Conservation (phyloP, 1,284 basidiomycete species). For the Ceratobasidium sp. region DNA sequence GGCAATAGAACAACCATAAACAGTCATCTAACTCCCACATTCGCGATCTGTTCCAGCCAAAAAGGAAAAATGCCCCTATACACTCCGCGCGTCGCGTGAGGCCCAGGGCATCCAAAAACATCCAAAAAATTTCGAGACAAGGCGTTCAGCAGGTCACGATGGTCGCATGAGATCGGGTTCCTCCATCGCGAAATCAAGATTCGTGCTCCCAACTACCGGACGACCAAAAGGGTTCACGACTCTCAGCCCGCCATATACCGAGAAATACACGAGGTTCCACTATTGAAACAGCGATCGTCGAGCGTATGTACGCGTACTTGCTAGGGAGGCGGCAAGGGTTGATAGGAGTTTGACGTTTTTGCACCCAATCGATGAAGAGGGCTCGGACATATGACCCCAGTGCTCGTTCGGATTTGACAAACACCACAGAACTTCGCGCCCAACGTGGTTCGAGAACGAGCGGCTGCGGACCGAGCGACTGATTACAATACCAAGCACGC, state of each 20-base stretch:
- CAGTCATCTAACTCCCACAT: background rate
- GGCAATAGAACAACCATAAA: background rate
- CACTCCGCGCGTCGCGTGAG: background rate
- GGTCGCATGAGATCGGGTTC: background rate
- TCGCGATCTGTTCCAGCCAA: background rate
- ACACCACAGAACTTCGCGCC: background rate
- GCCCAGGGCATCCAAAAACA: conserved; percentile 5
- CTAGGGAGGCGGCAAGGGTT: background rate
- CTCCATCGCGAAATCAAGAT: background rate
- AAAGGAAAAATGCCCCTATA: background rate
- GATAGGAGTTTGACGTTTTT: conserved; percentile 31
- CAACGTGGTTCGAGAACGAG: conserved; percentile 30
- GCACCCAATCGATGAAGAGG: conserved; percentile 1
- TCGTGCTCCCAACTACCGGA: conserved; percentile 12
- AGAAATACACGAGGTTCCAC: conserved; percentile 4
- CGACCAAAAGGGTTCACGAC: background rate
- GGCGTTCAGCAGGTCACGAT: conserved; percentile 8
- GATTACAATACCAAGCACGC: conserved; percentile 9
- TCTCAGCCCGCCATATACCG: background rate
- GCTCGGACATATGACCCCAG: conserved; percentile 13
- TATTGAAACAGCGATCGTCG: conserved; percentile 11
- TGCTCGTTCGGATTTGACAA: background rate
- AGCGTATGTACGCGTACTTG: background rate
- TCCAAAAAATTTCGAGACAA: background rate
- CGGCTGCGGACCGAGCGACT: conserved; percentile 24